Conservation (phyloP, 23 red algal species). For the Pyropia yezoensis region DNA sequence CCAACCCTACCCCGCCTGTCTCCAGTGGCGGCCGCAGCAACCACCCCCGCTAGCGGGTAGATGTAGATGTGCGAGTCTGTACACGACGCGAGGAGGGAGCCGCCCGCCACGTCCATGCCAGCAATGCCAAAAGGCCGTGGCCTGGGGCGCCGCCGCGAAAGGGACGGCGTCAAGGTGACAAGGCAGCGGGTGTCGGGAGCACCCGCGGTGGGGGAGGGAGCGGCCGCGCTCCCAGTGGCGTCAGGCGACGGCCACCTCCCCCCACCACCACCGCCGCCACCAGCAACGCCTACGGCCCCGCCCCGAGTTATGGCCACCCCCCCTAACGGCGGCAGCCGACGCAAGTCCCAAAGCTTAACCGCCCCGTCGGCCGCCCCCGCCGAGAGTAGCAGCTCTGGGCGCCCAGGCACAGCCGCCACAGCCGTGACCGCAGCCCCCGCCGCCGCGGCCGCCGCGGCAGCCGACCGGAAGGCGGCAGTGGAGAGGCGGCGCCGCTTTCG, state of each 20-base stretch:
- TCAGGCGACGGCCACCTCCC: too few relatives aligned
- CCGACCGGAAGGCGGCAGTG: not conserved
- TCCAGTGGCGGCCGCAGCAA: not conserved
- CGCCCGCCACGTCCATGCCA: constrained; percentile 29
- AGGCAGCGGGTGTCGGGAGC: not conserved
- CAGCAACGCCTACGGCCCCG: too few relatives aligned
- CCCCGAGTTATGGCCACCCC: too few relatives aligned
- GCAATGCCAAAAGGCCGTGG: constrained; percentile 39
- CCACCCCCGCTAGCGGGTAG: constrained; percentile 5
- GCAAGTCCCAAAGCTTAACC: constrained; percentile 70
- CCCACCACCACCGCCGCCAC: too few relatives aligned
- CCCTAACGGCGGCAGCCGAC: not conserved
- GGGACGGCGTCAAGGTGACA: not conserved
- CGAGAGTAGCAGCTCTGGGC: constrained; percentile 12
- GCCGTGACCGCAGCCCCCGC: constrained; percentile 20
- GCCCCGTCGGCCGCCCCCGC: constrained; percentile 59
- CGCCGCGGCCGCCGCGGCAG: constrained; percentile 1
- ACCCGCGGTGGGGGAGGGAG: too few relatives aligned
- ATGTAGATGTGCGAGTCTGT: constrained; percentile 57
- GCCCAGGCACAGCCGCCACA: constrained; percentile 13
- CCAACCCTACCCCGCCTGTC: constrained; percentile 9
- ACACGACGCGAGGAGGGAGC: constrained; percentile 22
- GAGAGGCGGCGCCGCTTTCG: constrained; percentile 15
- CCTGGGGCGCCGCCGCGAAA: not conserved
- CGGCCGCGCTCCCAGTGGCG: too few relatives aligned